Evolutionary conservation across 2,329 filamentous ascomycete genomes (phyloP).

Genomic region (Microsporum canis): DNA sequence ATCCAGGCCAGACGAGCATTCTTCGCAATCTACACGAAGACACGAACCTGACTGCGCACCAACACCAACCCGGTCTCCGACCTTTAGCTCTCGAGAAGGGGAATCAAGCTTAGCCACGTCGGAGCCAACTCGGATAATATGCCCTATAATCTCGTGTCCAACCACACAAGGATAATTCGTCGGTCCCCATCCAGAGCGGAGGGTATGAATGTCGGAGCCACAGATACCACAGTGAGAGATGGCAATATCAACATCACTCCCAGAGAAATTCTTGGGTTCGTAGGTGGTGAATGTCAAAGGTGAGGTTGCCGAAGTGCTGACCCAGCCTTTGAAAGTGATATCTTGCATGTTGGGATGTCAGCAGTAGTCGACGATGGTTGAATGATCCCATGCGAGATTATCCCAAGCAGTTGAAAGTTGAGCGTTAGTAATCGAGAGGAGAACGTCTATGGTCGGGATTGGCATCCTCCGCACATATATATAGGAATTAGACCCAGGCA

Average conservation of each 20-base stretch:
- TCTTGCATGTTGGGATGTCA: neutral
- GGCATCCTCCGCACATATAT: neutral
- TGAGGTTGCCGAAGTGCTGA: conserved; percentile 26
- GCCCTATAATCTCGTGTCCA: conserved; percentile 55
- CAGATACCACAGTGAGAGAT: conserved; percentile 71
- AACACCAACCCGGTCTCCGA: conserved; percentile 56
- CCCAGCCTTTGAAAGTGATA: conserved; percentile 29
- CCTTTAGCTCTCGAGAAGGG: conserved; percentile 40
- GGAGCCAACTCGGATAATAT: conserved; percentile 54
- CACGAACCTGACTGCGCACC: conserved; percentile 53
- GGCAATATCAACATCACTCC: conserved; percentile 65
- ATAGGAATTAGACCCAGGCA: neutral
- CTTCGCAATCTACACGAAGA: conserved; percentile 32
- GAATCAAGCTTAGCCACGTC: conserved; percentile 45
- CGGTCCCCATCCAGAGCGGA: conserved; percentile 46
- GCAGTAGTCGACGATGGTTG: neutral
- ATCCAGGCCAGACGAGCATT: conserved; percentile 29
- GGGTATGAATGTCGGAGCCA: conserved; percentile 60
- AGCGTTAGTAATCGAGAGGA: too few relatives aligned
- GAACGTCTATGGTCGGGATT: too few relatives aligned
- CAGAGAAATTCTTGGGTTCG: conserved; percentile 15
- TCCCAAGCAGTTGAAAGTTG: too few relatives aligned
- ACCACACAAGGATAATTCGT: conserved; percentile 43
- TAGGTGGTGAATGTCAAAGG: conserved; percentile 27
- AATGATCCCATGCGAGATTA: neutral